phyloP scores from a whole-genome alignment of 345 rosid species.

The Arabidopsis suecica region DNA sequence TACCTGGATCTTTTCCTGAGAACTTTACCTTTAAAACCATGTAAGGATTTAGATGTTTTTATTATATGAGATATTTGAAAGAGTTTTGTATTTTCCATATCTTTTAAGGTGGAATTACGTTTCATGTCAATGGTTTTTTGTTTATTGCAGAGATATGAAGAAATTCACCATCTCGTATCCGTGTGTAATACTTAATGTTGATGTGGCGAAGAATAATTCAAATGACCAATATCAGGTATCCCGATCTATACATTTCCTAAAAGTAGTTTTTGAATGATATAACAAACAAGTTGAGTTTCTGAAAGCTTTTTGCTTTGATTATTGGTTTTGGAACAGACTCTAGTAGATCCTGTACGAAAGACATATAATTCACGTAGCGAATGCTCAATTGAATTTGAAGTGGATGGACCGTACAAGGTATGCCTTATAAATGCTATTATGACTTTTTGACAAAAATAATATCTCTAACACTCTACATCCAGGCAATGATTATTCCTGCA shows the following conservation, averaged over 20 bases:
- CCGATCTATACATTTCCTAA: conserved; percentile 10
- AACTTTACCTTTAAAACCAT: conserved; percentile 87
- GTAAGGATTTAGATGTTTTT: conserved; percentile 52
- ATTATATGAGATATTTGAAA: background rate
- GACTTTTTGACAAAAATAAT: conserved; percentile 20
- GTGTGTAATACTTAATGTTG: conserved; percentile 97
- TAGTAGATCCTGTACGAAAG: conserved; percentile 74
- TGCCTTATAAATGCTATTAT: conserved; percentile 32
- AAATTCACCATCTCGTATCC: conserved; percentile 94
- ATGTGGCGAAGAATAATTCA: conserved; percentile 88
- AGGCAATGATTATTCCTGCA: conserved; percentile 99
- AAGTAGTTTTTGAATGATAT: conserved; percentile 5
- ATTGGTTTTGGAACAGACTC: conserved; percentile 63
- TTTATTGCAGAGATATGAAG: conserved; percentile 69
- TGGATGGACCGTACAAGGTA: conserved; percentile 99
- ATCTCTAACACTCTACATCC: conserved; percentile 33
- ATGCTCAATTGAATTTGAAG: conserved; percentile 99
- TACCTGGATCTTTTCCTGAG: conserved; percentile 97
- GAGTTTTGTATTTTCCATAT: conserved; percentile 1
- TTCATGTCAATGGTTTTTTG: conserved; percentile 31
- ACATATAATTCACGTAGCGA: conserved; percentile 81
- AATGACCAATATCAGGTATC: conserved; percentile 95
- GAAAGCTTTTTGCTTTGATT: conserved; percentile 28
- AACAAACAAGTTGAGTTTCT: conserved; percentile 23
- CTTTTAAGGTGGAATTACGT: conserved; percentile 11